Conservation (phyloP, 495 filamentous ascomycete species). For the Podospora pseudoanserina region DNA sequence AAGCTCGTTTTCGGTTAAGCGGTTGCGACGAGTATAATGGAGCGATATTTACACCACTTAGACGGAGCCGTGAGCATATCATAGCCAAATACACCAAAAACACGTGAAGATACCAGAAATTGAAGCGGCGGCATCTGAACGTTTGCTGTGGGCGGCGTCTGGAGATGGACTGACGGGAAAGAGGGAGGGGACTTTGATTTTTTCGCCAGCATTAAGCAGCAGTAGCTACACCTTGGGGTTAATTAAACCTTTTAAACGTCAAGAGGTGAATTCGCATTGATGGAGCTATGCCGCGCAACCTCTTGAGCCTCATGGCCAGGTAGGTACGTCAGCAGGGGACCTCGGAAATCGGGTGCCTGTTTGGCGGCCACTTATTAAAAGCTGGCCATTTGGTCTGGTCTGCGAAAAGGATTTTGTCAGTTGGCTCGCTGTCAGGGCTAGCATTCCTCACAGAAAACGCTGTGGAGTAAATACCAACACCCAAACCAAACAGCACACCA, state of each 20-base stretch:
- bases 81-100: background rate
- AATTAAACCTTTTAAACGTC: background rate
- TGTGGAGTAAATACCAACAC: background rate
- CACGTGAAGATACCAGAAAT: background rate
- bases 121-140: background rate
- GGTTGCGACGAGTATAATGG: background rate
- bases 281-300: background rate
- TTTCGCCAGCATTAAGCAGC: background rate
- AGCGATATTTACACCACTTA: background rate
- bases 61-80: background rate
- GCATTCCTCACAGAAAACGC: background rate
- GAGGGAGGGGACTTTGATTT: background rate
- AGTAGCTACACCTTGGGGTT: background rate
- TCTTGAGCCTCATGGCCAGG: background rate
- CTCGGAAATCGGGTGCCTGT: background rate
- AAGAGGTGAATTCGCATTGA: background rate
- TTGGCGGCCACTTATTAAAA: background rate
- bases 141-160: background rate
- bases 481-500: background rate
- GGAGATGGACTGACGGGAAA: background rate
- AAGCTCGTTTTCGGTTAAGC: slow-evolving; percentile 61
- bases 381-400: background rate
- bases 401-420: background rate
- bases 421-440: background rate
- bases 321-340: background rate